A percentile compares a stretch with the other conserved stretches of the same genome.
phyloP scores from a whole-genome alignment of 352 stramenopile species.

The Phytophthora parvispora region DNA sequence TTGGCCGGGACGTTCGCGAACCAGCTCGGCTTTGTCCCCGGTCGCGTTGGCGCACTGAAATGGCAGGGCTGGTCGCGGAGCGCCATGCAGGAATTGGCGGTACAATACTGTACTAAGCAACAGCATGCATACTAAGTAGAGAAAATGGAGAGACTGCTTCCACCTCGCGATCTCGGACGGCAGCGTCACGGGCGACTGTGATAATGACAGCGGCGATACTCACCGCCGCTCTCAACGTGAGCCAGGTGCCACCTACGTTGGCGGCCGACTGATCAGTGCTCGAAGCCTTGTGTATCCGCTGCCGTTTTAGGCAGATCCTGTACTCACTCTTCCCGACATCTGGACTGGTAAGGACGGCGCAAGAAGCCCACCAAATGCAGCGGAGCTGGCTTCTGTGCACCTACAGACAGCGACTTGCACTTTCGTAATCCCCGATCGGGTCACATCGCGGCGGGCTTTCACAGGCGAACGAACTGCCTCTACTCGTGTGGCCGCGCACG shows the following conservation, averaged over 20 bases:
- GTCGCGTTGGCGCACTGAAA: not conserved
- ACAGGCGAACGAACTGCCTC: slow-evolving; percentile 33
- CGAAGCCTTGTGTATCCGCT: not conserved
- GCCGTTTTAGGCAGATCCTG: slow-evolving; percentile 21
- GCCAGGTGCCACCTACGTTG: not conserved
- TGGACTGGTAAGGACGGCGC: slow-evolving; percentile 33
- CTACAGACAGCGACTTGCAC: slow-evolving; percentile 11
- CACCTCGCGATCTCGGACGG: not conserved
- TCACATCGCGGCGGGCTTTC: slow-evolving; percentile 24
- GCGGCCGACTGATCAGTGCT: not conserved
- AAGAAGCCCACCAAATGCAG: slow-evolving; percentile 4
- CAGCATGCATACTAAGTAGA: no score
- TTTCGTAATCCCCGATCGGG: slow-evolving; percentile 30
- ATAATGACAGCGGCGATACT: not conserved
- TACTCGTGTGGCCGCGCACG: slow-evolving; percentile 17
- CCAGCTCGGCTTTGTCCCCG: not conserved
- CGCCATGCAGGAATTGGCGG: no score
- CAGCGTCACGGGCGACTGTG: not conserved
- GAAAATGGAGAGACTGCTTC: no score
- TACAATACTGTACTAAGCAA: no score
- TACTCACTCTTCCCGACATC: slow-evolving; percentile 26
- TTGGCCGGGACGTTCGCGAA: not conserved
- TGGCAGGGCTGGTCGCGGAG: not conserved
- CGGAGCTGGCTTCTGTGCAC: slow-evolving; percentile 16
- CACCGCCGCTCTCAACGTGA: not conserved